Evolutionary conservation across 441 rosid genomes (phyloP).

Genomic region (Flueggea neowawraea): DNA sequence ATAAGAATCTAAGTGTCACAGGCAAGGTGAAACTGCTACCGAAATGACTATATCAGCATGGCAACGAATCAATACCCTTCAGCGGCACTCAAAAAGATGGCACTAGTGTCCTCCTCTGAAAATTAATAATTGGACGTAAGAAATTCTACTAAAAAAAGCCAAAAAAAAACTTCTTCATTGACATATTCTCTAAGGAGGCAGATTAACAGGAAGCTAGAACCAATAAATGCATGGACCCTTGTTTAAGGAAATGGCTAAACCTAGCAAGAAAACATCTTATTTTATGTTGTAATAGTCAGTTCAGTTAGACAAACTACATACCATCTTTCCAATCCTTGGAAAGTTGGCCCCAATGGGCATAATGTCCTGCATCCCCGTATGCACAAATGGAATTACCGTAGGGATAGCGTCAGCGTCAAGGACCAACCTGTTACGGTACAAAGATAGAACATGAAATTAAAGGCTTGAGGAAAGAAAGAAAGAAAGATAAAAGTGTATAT

Average conservation of each 20-base stretch:
- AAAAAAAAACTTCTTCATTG: too few species aligned
- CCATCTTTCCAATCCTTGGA: conserved; percentile 91
- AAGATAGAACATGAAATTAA: not conserved
- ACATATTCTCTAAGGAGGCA: too few species aligned
- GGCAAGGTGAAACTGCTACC: not conserved
- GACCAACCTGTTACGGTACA: conserved; percentile 49
- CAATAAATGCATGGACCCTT: too few species aligned
- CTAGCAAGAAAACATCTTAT: too few species aligned
- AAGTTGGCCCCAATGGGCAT: conserved; percentile 91
- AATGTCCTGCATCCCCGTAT: conserved; percentile 92
- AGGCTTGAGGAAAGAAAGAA: too few species aligned
- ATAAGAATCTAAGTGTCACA: not conserved
- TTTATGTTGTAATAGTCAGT: conserved; percentile 21
- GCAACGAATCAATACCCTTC: not conserved
- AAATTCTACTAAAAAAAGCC: too few species aligned
- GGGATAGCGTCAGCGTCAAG: conserved; percentile 85
- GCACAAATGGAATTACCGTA: conserved; percentile 87
- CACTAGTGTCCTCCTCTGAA: too few species aligned
- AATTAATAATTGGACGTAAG: too few species aligned
- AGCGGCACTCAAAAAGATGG: too few species aligned
- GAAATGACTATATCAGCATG: not conserved
- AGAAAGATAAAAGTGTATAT: too few species aligned
- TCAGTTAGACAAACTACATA: conserved; percentile 22
- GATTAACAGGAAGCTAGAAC: too few species aligned
- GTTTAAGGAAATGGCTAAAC: too few species aligned